Base-by-base conservation (phyloP, 805 yeast species). In the Spathaspora girioi region DNA sequence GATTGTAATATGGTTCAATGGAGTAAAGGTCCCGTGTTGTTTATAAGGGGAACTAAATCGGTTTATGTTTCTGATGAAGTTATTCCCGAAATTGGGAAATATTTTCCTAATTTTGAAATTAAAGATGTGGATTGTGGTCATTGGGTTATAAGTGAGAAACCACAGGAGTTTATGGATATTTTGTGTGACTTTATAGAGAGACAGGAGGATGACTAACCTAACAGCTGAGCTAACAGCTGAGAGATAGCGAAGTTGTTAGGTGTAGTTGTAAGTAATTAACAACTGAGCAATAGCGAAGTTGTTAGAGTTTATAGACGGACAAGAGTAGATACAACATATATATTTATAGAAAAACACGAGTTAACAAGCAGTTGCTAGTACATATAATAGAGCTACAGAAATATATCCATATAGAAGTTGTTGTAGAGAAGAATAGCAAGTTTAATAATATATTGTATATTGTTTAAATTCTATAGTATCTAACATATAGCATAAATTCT, bases 71-170 rank as follows among this genome's bases (percentile, higher is more conserved):
- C 96, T 0, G 97, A 92, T 65, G 97, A 91, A 54, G 81, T 79
- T 26, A 65, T 91, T 19, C 84, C 87, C 0, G 80, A 80, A 17
- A 86, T 90, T 47, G 96, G 92, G 1, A 69, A 71, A 50, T 88
- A 80, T 61, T 93, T 90, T 69, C 97, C 97, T 0, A 72, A 75
- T 23, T 90, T 90, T 61, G 87, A 82, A 54, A 69, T 88, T 12
- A 74, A 80, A 44, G 96, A 87, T 61, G 72, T 94, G 20, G 85
- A 89, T 17, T 81, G 92, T 0, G 97, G 97, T 1, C 99, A 93
- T 67, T 93, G 97, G 97, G 80, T 92, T 14, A 89, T 89, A 56
- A 82, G 89, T 41, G 97, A 93, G 62, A 86, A 86, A 57, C 97
- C 98, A 0, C 59, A 72, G 7, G 96, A 86, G 61, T 90, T 93